A percentile compares a stretch with the other conserved stretches of the same genome.
phyloP scores from a whole-genome alignment of 2,329 filamentous ascomycete genomes.

The Verticillium albo-atrum region DNA sequence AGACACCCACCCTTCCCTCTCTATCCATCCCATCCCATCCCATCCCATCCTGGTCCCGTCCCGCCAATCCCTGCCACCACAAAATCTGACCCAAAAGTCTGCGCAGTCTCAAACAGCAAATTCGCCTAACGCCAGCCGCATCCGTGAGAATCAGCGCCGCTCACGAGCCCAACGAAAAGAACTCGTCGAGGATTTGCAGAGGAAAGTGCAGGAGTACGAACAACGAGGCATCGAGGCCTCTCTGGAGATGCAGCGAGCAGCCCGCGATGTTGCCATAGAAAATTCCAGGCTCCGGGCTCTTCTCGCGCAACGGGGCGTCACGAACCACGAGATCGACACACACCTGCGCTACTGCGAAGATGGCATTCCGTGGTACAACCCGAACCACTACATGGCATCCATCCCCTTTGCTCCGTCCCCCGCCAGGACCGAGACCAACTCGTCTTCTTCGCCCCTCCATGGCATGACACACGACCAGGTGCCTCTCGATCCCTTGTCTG shows the following conservation, averaged over 20 bases:
- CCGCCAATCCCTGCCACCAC: background rate
- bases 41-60: background rate
- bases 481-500: slow-evolving; percentile 29
- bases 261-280: slow-evolving; percentile 42
- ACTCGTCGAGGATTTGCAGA: slow-evolving; percentile 43
- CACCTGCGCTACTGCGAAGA: slow-evolving; percentile 32
- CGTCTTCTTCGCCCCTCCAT: background rate
- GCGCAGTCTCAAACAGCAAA: background rate
- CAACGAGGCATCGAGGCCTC: slow-evolving; percentile 43
- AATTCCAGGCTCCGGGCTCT: slow-evolving; percentile 41
- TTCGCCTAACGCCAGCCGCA: slow-evolving; percentile 21
- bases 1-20: background rate
- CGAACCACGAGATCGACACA: slow-evolving; percentile 31
- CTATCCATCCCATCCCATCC: background rate
- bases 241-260: slow-evolving; percentile 48
- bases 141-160: slow-evolving; percentile 49
- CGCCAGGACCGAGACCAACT: slow-evolving; percentile 3
- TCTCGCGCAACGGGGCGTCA: slow-evolving; percentile 33
- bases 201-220: slow-evolving; percentile 41
- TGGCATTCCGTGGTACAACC: slow-evolving; percentile 9
- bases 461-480: background rate
- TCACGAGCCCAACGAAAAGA: slow-evolving; percentile 47
- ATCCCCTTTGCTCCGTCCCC: background rate
- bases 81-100: background rate
- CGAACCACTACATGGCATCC: background rate